Percentiles rank a stretch among this genome's conserved stretches.
Conservation (phyloP, 2,329 filamentous ascomycete species). For the Aureobasidium sp. region DNA sequence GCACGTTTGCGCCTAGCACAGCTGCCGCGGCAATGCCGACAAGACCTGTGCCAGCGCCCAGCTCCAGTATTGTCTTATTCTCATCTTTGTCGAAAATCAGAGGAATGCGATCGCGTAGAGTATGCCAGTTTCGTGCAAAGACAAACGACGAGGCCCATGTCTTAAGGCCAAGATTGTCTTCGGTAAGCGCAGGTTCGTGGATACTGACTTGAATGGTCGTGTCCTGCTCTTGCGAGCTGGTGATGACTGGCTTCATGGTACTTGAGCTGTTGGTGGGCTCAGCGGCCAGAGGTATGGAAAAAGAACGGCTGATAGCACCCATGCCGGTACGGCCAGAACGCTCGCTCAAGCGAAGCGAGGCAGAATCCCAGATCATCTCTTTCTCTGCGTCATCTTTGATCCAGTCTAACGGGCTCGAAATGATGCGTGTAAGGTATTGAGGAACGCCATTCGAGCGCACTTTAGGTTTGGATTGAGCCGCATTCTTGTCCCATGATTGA, state of each 20-base stretch:
- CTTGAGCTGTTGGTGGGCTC: slow-evolving; percentile 4
- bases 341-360: slow-evolving; percentile 73
- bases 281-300: slow-evolving; percentile 42
- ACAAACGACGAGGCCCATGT: slow-evolving; percentile 92
- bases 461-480: slow-evolving; percentile 32
- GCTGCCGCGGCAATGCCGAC: slow-evolving; percentile 78
- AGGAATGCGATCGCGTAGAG: slow-evolving; percentile 23
- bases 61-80: slow-evolving; percentile 52
- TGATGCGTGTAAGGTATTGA: slow-evolving; percentile 61
- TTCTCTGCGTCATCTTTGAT: slow-evolving; percentile 57
- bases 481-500: slow-evolving; percentile 53
- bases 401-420: slow-evolving; percentile 62
- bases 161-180: slow-evolving; percentile 83
- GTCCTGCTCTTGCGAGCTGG: slow-evolving; percentile 17
- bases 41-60: slow-evolving; percentile 88
- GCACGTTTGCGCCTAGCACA: slow-evolving; percentile 58
- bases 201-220: slow-evolving; percentile 57
- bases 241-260: slow-evolving; percentile 14
- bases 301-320: slow-evolving; percentile 55
- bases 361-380: slow-evolving; percentile 68
- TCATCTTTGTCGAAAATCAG: slow-evolving; percentile 14
- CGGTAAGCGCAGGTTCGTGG: slow-evolving; percentile 78
- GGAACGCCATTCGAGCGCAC: slow-evolving; percentile 46
- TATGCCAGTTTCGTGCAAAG: slow-evolving; percentile 62
- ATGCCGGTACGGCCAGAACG: slow-evolving; percentile 71